phyloP scores from a whole-genome alignment of 116 monocot genomes.

The Zostera marina region DNA sequence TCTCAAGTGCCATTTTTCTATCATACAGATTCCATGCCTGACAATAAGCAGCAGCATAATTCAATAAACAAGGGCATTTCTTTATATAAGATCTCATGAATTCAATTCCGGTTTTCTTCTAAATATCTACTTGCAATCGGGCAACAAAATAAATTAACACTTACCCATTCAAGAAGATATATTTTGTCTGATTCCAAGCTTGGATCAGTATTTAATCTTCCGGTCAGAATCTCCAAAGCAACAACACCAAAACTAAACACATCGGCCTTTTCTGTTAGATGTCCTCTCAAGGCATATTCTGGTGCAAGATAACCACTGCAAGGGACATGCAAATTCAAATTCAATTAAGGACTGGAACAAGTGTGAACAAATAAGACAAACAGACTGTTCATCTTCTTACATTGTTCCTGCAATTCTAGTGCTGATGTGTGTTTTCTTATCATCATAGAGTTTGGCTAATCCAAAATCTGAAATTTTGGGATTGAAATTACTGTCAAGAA shows the following conservation, averaged over 20 bases:
- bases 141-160: background rate
- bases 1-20: constrained; percentile 16
- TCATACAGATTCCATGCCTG: constrained; percentile 67
- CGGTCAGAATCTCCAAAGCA: constrained; percentile 42
- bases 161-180: constrained; percentile 51
- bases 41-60: too few species aligned
- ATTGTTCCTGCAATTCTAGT: constrained; percentile 76
- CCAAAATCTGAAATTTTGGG: constrained; percentile 89
- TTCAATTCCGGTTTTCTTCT: too few species aligned
- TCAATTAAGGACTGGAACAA: background rate
- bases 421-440: constrained; percentile 62
- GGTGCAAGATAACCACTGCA: constrained; percentile 79
- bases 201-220: constrained; percentile 40
- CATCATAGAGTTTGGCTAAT: constrained; percentile 66
- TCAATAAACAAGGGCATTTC: too few species aligned
- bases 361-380: background rate
- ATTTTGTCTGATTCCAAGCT: constrained; percentile 22
- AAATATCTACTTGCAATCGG: too few species aligned
- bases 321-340: background rate
- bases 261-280: constrained; percentile 71
- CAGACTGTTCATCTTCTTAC: constrained; percentile 17
- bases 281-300: constrained; percentile 87
- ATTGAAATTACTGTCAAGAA: constrained; percentile 47
- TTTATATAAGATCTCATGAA: too few species aligned
- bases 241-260: constrained; percentile 71